Evolutionary conservation across 192 early-diverging fungal genomes (phyloP).

Genomic region (Podila horticola): DNA sequence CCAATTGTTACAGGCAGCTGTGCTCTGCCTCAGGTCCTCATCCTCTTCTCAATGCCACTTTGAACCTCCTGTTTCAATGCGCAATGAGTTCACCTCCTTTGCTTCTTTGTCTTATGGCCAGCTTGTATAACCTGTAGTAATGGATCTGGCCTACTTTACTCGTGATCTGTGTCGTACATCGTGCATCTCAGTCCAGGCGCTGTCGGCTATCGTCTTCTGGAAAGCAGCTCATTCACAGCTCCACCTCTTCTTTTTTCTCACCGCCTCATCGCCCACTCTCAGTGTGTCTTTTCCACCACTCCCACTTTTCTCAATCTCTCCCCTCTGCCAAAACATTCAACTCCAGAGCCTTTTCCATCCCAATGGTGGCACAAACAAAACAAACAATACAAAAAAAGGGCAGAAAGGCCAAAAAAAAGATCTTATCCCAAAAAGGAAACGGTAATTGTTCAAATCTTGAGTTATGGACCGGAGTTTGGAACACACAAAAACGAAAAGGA

Average conservation of each 20-base stretch:
- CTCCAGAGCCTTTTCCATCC: slow-evolving; percentile 3
- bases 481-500: slow-evolving; percentile 4
- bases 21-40: too few species aligned
- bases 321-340: too few species aligned
- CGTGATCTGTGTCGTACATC: too few species aligned
- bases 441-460: not conserved
- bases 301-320: not conserved
- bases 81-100: too few species aligned
- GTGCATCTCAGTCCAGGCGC: too few species aligned
- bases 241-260: not conserved
- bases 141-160: too few species aligned
- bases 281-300: not conserved
- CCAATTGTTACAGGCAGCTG: too few species aligned
- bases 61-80: too few species aligned
- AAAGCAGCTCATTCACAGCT: not conserved
- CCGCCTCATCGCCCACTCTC: too few species aligned
- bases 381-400: slow-evolving; percentile 15
- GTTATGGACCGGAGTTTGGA: not conserved
- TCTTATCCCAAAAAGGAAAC: not conserved
- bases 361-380: slow-evolving; percentile 33
- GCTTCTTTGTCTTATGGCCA: too few species aligned
- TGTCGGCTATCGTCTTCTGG: not conserved
- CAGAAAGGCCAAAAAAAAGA: slow-evolving; percentile 14
- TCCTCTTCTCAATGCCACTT: too few species aligned
- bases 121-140: too few species aligned